phyloP scores from a whole-genome alignment of 2,329 filamentous ascomycete species.

The Venturia nashicola region DNA sequence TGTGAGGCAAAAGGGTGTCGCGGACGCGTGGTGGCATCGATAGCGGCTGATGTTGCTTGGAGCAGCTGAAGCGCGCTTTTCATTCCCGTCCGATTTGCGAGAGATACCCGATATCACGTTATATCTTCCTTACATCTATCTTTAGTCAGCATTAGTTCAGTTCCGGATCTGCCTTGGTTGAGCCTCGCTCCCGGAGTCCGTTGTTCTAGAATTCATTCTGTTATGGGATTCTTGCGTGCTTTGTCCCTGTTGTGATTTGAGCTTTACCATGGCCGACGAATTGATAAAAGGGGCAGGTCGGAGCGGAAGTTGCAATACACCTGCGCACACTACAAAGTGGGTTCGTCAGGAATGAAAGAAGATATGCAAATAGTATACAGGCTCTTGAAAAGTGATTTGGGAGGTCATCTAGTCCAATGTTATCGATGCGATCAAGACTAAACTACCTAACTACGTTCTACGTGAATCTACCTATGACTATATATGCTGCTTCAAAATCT shows the following conservation, averaged over 20 bases:
- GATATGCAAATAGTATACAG: too few relatives aligned
- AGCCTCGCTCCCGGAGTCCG: neutral
- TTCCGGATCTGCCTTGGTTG: neutral
- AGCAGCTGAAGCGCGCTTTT: neutral
- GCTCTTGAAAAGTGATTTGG: too few relatives aligned
- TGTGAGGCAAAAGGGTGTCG: neutral
- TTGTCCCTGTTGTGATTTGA: neutral
- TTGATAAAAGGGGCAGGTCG: too few relatives aligned
- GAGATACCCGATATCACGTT: slow-evolving; percentile 3
- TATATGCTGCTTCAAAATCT: neutral
- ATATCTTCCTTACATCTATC: neutral
- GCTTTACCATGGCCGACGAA: too few relatives aligned
- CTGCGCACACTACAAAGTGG: too few relatives aligned
- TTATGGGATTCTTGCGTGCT: neutral
- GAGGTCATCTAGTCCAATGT: too few relatives aligned
- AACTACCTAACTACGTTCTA: slow-evolving; percentile 1
- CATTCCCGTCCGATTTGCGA: neutral
- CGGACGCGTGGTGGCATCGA: neutral
- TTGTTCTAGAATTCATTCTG: neutral
- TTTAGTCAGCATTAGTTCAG: neutral
- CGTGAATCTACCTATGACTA: neutral
- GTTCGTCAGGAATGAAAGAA: too few relatives aligned
- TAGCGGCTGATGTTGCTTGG: too few relatives aligned
- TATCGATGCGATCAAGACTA: neutral
- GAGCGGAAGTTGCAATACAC: too few relatives aligned